Evolutionary conservation across 805 yeast species (phyloP), one percentile per base, ranked within the genome.

Genomic region (Spathaspora passalidarum): DNA sequence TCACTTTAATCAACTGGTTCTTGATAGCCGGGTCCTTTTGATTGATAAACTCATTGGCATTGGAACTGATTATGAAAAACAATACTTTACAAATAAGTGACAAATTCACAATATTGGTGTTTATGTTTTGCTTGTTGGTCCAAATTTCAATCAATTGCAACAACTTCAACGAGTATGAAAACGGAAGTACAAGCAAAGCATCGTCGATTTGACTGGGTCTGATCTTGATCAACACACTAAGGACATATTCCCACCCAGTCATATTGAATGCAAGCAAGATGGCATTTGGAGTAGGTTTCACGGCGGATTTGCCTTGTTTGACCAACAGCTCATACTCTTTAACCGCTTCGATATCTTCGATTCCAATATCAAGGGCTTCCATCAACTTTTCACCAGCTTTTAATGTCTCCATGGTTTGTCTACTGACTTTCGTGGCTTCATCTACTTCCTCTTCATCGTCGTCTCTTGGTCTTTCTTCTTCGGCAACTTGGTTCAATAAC

Each of bases 331-430:
- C 60, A 57, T 84, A 84, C 35, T 74, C 77, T 45, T 75, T 79
- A 13, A 61, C 53, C 10, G 79, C 78, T 37, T 80, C 84, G 36
- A 88, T 66, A 54, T 90, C 97, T 42, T 79, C 81, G 14, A 70
- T 68, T 0, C 95, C 96, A 49, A 91, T 69, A 53, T 94, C 97
- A 42, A 92, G 69, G 0, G 97, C 97, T 62, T 92, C 98, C 79
- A 88, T 84, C 40, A 92, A 66, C 57, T 84, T 84, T 66, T 92
- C 99, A 52, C 98, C 96, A 1, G 97, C 94, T 64, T 92, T 92
- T 59, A 94, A 76, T 1, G 97, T 86, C 57, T 94, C 99, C 61
- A 84, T 72, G 0, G 96, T 89, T 64, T 91, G 96, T 56, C 84
- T 84, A 29, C 80, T 76, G 14, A 88, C 97, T 45, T 78, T 78